Evolutionary conservation across 164 flowering plant genomes (phyloP).

Genomic region (Chimonanthus praecox): DNA sequence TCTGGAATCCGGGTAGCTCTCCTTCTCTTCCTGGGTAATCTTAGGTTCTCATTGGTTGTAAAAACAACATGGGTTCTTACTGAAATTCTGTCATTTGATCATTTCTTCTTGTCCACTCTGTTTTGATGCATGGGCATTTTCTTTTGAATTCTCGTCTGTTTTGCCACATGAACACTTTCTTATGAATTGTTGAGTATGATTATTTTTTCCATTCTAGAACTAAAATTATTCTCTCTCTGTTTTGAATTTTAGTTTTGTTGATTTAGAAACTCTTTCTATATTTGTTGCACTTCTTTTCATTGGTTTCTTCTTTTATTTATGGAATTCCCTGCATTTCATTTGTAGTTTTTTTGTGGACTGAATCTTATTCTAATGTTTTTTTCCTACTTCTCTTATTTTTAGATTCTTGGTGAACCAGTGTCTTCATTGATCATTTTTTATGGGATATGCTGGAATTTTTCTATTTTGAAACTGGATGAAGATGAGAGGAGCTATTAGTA

Average conservation of each 20-base stretch:
- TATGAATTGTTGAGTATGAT: too few species aligned
- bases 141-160: not conserved
- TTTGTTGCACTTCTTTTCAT: not conserved
- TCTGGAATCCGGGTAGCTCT: not conserved
- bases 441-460: not conserved
- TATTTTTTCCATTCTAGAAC: not conserved
- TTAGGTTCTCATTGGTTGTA: not conserved
- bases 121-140: not conserved
- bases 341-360: too few species aligned
- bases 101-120: not conserved
- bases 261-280: not conserved
- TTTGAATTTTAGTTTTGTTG: not conserved
- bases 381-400: not conserved
- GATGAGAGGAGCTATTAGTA: conserved; percentile 23
- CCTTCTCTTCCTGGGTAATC: not conserved
- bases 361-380: too few species aligned
- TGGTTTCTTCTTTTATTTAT: not conserved
- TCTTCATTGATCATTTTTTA: not conserved
- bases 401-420: not conserved
- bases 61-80: not conserved
- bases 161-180: not conserved
- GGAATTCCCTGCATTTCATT: not conserved
- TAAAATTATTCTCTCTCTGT: not conserved
- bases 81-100: not conserved
- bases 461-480: conserved; percentile 7